phyloP scores from a whole-genome alignment of 164 flowering plant species.

The Piper betle region DNA sequence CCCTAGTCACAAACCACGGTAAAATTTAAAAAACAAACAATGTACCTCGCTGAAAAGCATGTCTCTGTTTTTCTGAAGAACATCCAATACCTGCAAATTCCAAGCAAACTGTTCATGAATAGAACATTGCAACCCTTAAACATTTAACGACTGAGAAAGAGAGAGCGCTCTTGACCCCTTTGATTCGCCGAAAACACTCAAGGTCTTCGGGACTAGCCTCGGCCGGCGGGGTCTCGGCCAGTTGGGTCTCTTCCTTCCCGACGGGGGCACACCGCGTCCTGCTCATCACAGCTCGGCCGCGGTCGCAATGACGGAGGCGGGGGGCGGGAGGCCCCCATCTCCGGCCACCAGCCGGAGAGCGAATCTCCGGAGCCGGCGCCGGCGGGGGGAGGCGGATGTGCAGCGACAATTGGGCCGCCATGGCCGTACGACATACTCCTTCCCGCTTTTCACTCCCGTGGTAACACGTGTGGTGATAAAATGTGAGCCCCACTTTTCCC shows the following conservation, averaged over 20 bases:
- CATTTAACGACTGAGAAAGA: neutral
- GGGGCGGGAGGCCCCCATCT: neutral
- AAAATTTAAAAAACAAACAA: slow-evolving; percentile 1
- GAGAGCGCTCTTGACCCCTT: slow-evolving; percentile 26
- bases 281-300: neutral
- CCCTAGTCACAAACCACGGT: neutral
- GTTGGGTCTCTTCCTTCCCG: slow-evolving; percentile 30
- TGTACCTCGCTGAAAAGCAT: slow-evolving; percentile 72
- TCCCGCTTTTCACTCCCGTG: neutral
- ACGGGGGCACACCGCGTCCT: slow-evolving; percentile 2
- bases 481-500: neutral
- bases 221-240: slow-evolving; percentile 9
- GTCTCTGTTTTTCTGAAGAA: slow-evolving; percentile 65
- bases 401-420: neutral
- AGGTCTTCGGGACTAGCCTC: slow-evolving; percentile 26
- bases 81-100: slow-evolving; percentile 50
- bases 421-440: neutral
- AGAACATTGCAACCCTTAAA: neutral
- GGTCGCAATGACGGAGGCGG: neutral
- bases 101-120: neutral
- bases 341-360: neutral
- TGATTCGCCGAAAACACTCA: slow-evolving; percentile 37
- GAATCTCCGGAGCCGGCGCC: neutral
- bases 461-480: neutral
- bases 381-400: neutral